These are phyloP conservation scores for Wickerhamomyces kurtzmanii DNA, from an alignment of 805 yeast species.

Conservation along the genomic window DNA sequence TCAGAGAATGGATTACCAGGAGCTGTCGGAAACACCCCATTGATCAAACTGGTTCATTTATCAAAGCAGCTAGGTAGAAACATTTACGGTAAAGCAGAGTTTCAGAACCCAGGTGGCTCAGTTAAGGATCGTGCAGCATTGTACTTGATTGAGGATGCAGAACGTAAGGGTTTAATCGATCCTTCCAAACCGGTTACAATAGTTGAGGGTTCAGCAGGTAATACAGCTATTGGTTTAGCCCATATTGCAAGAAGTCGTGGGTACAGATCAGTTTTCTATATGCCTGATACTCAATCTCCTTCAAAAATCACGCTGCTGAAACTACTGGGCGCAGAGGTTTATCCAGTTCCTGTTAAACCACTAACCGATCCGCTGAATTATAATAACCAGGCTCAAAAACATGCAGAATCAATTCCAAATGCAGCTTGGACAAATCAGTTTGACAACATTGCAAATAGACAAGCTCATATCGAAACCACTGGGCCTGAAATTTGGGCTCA, in stretches of 20 bases:
- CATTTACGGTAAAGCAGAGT: conserved; percentile 85
- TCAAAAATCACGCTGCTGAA: conserved; percentile 67
- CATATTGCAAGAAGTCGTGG: conserved; percentile 75
- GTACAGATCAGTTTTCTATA: conserved; percentile 76
- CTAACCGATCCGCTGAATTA: conserved; percentile 74
- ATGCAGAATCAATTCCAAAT: conserved; percentile 65
- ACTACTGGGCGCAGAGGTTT: conserved; percentile 75
- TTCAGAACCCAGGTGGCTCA: conserved; percentile 90
- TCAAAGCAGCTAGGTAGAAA: conserved; percentile 57
- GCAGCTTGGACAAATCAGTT: conserved; percentile 94
- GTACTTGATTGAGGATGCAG: conserved; percentile 72
- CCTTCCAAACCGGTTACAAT: conserved; percentile 54
- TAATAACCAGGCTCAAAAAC: conserved; percentile 80
- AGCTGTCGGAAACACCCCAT: conserved; percentile 92
- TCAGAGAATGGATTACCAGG: conserved; percentile 62
- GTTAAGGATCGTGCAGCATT: conserved; percentile 88
- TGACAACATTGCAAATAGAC: conserved; percentile 80
- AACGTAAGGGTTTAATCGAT: conserved; percentile 45
- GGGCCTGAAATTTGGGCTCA: conserved; percentile 93
- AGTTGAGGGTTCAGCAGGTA: conserved; percentile 92
- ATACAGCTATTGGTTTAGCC: conserved; percentile 91
- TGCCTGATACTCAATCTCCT: conserved; percentile 87
- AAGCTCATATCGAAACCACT: conserved; percentile 81
- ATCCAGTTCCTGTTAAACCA: conserved; percentile 85
- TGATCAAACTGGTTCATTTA: conserved; percentile 49